These are phyloP conservation scores for Fusarium sp. DNA, from an alignment of 2,329 filamentous ascomycete genomes.

Conservation along the genomic window DNA sequence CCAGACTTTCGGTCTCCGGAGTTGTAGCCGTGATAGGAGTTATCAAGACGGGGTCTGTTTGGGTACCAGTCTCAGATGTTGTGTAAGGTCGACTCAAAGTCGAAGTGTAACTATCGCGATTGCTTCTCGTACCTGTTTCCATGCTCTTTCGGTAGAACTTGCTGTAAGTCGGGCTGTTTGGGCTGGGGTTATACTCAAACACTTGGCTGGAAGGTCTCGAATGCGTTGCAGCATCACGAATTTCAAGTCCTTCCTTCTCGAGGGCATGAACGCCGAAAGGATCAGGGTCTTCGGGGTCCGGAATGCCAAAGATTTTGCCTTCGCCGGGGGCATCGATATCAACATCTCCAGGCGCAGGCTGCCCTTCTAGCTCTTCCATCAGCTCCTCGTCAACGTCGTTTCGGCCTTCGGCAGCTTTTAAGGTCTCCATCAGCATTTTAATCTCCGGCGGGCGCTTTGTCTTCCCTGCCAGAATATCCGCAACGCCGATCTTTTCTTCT, in stretches of 20 bases:
- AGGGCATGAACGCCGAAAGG: constrained; percentile 57
- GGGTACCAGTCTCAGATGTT: constrained; percentile 49
- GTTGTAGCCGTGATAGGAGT: constrained; percentile 19
- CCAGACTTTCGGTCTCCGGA: constrained; percentile 6
- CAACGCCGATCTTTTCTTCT: constrained; percentile 65
- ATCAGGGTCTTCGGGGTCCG: constrained; percentile 56
- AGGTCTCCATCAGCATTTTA: constrained; percentile 53
- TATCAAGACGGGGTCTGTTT: constrained; percentile 45
- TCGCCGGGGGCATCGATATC: constrained; percentile 49
- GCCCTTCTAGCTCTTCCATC: constrained; percentile 54
- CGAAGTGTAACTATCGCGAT: constrained; percentile 42
- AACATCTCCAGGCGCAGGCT: constrained; percentile 56
- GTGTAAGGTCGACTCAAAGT: constrained; percentile 35
- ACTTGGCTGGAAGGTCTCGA: constrained; percentile 54
- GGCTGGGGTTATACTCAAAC: constrained; percentile 57
- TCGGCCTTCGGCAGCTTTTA: constrained; percentile 54
- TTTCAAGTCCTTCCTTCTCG: constrained; percentile 55
- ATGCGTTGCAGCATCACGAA: constrained; percentile 55
- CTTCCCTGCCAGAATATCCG: constrained; percentile 63
- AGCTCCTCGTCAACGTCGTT: constrained; percentile 52
- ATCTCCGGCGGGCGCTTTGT: constrained; percentile 49
- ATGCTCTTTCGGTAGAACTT: constrained; percentile 53
- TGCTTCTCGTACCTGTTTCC: constrained; percentile 40
- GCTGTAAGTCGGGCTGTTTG: constrained; percentile 56
- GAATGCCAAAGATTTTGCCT: constrained; percentile 55